Evolutionary conservation across 2,329 filamentous ascomycete species (phyloP).

Genomic region (Teratosphaeria zuluensis): DNA sequence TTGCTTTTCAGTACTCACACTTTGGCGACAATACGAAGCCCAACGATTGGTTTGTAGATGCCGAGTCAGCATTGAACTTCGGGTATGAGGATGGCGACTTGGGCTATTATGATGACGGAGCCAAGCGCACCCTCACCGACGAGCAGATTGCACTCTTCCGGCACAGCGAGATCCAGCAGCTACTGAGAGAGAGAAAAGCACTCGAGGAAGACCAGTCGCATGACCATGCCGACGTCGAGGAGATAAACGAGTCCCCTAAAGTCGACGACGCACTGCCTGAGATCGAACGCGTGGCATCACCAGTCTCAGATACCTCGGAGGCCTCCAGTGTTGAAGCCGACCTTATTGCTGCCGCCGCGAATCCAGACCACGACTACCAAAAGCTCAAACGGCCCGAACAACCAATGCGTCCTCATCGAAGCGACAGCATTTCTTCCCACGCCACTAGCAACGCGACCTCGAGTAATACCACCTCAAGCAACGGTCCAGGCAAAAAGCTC

Average conservation of each 20-base stretch:
- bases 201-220: slow-evolving; percentile 4
- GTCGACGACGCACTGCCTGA: neutral
- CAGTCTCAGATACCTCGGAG: slow-evolving; percentile 8
- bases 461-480: neutral
- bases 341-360: slow-evolving; percentile 1
- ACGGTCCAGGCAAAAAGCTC: neutral
- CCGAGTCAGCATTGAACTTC: slow-evolving; percentile 17
- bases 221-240: neutral
- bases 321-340: slow-evolving; percentile 21
- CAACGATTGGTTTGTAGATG: slow-evolving; percentile 22
- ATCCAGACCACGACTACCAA: neutral
- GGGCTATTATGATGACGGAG: slow-evolving; percentile 78
- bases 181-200: slow-evolving; percentile 44
- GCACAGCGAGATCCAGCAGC: slow-evolving; percentile 70
- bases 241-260: neutral
- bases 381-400: neutral
- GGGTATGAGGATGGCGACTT: slow-evolving; percentile 54
- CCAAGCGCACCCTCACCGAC: slow-evolving; percentile 81
- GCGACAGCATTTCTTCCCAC: neutral
- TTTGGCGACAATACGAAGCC: slow-evolving; percentile 32
- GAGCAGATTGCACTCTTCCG: slow-evolving; percentile 85
- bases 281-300: neutral
- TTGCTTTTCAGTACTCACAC: slow-evolving; percentile 33
- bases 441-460: neutral
- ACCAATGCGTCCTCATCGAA: neutral